A percentile compares a stretch with the other conserved stretches of the same genome.
Conservation (phyloP, 1,284 basidiomycete genomes). For the Rugosomyces carneus region DNA sequence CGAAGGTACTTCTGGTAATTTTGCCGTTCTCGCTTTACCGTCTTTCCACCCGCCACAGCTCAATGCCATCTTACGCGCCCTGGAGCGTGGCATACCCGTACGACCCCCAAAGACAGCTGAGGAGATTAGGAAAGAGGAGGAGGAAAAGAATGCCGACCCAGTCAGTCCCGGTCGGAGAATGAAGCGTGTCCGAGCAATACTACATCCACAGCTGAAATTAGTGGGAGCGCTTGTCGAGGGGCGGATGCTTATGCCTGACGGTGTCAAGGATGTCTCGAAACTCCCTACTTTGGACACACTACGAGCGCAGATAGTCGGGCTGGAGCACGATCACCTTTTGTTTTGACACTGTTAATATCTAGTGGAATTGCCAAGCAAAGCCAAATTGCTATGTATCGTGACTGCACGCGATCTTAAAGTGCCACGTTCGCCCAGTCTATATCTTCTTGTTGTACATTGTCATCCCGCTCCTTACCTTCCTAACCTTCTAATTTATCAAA, state of each 20-base stretch:
- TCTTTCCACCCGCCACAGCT: constrained; percentile 67
- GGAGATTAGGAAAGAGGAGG: constrained; percentile 41
- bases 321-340: constrained; percentile 22
- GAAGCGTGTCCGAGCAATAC: constrained; percentile 46
- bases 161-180: constrained; percentile 59
- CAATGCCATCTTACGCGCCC: constrained; percentile 56
- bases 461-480: constrained; percentile 7
- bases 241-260: constrained; percentile 52
- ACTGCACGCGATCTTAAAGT: constrained; percentile 4
- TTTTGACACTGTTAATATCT: background rate
- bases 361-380: constrained; percentile 1
- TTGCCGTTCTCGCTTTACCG: constrained; percentile 64
- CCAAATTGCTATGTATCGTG: constrained; percentile 10
- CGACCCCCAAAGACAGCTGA: constrained; percentile 47
- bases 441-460: constrained; percentile 5
- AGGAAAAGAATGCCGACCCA: constrained; percentile 54
- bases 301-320: constrained; percentile 67
- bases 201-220: constrained; percentile 60
- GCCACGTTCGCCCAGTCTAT: constrained; percentile 12
- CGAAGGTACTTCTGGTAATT: constrained; percentile 46
- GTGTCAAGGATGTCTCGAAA: constrained; percentile 55
- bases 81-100: constrained; percentile 61
- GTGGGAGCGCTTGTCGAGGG: constrained; percentile 74
- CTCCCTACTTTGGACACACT: constrained; percentile 68
- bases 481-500: constrained; percentile 9